Conservation (phyloP, 208 protist genomes). For the Wallacemonas sp. region DNA sequence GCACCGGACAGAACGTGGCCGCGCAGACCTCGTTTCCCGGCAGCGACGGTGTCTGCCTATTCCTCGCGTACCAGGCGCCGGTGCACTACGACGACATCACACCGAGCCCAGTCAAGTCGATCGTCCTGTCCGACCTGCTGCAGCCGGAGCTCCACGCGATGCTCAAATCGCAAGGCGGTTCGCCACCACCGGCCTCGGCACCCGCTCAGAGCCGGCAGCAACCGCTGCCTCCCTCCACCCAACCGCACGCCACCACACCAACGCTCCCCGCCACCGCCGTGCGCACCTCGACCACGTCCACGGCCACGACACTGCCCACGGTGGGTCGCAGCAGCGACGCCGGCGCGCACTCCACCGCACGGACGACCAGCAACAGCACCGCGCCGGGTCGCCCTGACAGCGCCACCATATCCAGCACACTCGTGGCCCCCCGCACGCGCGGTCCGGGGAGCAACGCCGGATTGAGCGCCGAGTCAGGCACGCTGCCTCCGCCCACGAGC, state of each 20-base stretch:
- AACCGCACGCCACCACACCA: too few relatives aligned
- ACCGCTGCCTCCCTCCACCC: too few relatives aligned
- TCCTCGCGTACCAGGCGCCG: conserved; percentile 70
- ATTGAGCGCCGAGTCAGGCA: background rate
- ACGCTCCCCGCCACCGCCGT: background rate
- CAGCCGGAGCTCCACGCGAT: conserved; percentile 42
- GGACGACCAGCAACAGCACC: too few relatives aligned
- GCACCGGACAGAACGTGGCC: background rate
- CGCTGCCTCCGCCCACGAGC: conserved; percentile 8
- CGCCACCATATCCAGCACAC: background rate
- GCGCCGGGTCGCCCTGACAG: too few relatives aligned
- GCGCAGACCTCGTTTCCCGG: background rate
- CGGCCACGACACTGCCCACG: background rate
- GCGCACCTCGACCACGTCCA: background rate
- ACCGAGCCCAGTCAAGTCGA: conserved; percentile 24
- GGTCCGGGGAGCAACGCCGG: background rate
- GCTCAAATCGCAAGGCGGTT: conserved; percentile 16
- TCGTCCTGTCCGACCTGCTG: conserved; percentile 47
- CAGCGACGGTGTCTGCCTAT: conserved; percentile 43
- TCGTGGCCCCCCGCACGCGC: background rate
- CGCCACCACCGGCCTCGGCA: background rate
- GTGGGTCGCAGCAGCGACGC: background rate
- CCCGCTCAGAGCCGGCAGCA: too few relatives aligned
- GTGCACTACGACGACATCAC: conserved; percentile 88
- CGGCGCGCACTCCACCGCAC: too few relatives aligned